Evolutionary conservation across 331 rosid species (phyloP), one percentile per base, ranked within the genome.

Genomic region (Saraca asoca): DNA sequence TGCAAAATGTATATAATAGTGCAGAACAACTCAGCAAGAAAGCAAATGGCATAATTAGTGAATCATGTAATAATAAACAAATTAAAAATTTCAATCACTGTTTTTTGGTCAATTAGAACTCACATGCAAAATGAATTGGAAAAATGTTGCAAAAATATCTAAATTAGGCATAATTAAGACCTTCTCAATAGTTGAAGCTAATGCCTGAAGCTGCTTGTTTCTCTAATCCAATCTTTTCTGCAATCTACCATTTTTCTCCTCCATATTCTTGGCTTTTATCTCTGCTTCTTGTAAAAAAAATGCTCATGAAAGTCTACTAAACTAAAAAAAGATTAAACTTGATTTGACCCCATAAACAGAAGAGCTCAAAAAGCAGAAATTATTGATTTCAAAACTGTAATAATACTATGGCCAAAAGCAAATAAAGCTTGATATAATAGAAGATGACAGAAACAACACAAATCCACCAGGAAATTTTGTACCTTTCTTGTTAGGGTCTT

Each of bases 181-280:
- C 97, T 86, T 83, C 50, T 85, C 88, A 48, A 90, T 80, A 12
- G 81, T 74, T 66, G 83, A 80, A 64, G 93, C 68, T 62, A 97
- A 86, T 56, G 85, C 88, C 60, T 83, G 88, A 78, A 90, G 91
- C 65, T 85, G 83, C 61, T 78, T 68, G 10, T 83, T 83, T 80
- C 81, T 86, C 57, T 86, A 85, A 55, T 86, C 88, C 87, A 90
- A 70, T 49, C 77, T 89, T 72, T 69, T 74, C 60, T 90, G 88
- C 81, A 94, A 71, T 68, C 38, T 75, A 18, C 68, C 77, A 60
- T 88, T 86, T 75, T 90, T 91, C n/a, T 63, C 74, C 72, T 94
- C 95, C 97, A 94, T 85, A 75, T 37, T 71, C 80, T 83, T 94
- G 68, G 95, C 97, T 74, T 80, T 83, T 50, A 80, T 75, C 83